A percentile compares a stretch with the other conserved stretches of the same genome.
These are phyloP conservation scores for Zygosaccharomyces rouxii DNA, from an alignment of 805 yeast genomes.

Conservation along the genomic window DNA sequence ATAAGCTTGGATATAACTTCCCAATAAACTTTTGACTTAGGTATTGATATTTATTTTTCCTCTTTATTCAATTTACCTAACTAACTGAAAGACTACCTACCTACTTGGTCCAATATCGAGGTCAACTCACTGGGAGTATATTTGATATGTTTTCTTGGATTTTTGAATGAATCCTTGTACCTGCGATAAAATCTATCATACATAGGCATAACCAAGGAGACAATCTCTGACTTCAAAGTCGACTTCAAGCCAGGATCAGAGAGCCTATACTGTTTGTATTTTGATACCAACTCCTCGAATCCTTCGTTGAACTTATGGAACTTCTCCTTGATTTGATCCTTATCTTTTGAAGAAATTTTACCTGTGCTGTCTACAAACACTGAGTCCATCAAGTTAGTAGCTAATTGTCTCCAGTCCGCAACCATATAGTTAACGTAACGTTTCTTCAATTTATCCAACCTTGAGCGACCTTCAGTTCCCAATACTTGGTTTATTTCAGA, in stretches of 20 bases:
- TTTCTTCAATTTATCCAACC: constrained; percentile 66
- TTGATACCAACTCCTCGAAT: constrained; percentile 70
- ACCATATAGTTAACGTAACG: constrained; percentile 69
- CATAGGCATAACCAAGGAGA: constrained; percentile 70
- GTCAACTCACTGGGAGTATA: constrained; percentile 34
- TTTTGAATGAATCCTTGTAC: constrained; percentile 35
- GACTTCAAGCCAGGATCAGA: constrained; percentile 63
- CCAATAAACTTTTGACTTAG: not conserved
- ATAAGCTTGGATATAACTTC: not conserved
- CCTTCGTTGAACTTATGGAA: constrained; percentile 76
- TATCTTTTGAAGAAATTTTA: constrained; percentile 60
- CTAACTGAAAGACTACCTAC: constrained; percentile 13
- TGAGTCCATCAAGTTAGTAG: constrained; percentile 75
- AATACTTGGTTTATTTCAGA: constrained; percentile 52
- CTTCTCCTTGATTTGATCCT: constrained; percentile 77
- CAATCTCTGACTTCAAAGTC: constrained; percentile 62
- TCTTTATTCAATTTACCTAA: too few relatives aligned
- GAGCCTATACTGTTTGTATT: constrained; percentile 60
- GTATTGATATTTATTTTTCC: too few relatives aligned
- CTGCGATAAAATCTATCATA: constrained; percentile 82
- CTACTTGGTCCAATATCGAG: constrained; percentile 27
- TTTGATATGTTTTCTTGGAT: constrained; percentile 36
- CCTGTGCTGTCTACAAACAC: constrained; percentile 50
- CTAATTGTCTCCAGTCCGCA: constrained; percentile 74
- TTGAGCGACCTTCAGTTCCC: constrained; percentile 52